Evolutionary conservation across 495 filamentous ascomycete species (phyloP).

Genomic region (Penicillium goetzii): DNA sequence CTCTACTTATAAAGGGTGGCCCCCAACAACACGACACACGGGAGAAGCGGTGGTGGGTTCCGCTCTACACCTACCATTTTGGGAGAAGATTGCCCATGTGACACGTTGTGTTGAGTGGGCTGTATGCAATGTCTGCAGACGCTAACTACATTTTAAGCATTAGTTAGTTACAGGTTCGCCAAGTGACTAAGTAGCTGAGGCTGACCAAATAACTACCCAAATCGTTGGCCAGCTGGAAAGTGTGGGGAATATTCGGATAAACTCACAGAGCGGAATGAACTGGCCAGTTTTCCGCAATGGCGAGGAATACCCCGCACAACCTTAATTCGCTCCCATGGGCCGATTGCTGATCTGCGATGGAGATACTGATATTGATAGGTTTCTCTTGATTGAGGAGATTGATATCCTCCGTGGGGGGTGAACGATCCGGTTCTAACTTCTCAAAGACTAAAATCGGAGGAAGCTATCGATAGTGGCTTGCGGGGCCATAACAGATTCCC

Average conservation of each 20-base stretch:
- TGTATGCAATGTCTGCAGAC: neutral
- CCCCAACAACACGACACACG: neutral
- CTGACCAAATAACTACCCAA: neutral
- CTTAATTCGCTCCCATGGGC: neutral
- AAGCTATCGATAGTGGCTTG: neutral
- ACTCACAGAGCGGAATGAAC: neutral
- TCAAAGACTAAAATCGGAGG: neutral
- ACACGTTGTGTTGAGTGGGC: neutral
- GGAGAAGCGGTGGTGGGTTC: neutral
- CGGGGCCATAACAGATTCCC: neutral
- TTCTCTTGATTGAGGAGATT: neutral
- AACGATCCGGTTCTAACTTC: neutral
- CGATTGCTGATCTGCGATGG: neutral
- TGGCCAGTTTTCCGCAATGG: neutral
- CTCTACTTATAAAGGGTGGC: neutral
- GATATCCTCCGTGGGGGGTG: neutral
- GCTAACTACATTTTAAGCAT: neutral
- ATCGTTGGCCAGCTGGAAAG: neutral
- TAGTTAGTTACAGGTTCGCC: neutral
- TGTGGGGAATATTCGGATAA: neutral
- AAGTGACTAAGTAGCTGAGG: neutral
- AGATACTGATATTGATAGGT: neutral
- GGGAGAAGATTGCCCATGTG: neutral
- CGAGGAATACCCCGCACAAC: neutral
- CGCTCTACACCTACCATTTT: neutral